Evolutionary conservation across 108 stramenopile genomes (phyloP), one percentile per base, ranked within the genome.

Genomic region (Parmales sp.): DNA sequence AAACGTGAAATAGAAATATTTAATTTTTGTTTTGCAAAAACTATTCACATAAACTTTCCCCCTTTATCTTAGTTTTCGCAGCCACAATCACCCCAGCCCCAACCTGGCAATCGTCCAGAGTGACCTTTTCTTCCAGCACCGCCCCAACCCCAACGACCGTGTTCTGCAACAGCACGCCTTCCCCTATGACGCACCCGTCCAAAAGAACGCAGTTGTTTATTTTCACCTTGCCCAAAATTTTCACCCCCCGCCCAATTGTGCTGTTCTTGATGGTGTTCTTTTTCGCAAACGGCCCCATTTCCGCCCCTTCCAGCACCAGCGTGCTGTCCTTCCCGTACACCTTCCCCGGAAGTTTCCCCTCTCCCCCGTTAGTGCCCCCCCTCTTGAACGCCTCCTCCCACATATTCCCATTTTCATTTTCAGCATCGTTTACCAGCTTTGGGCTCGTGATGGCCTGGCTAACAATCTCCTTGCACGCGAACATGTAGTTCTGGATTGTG

Each of bases 171-270:
- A 82, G 72, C n/a, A 74, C 71, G 54, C 85, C 83, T 18, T 86
- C 81, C 11, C 86, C 88, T 68, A 91, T 83, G 39, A 38, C 68
- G 6, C 81, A 88, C 54, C 79, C 72, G 70, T 89, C 90, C 83
- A 89, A 82, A 7, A 91, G 70, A 29, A 91, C 74, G 39, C 88
- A 88, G 72, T 89, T 89, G 81, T 91, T 91, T 39, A 91, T 63
- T 29, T 85, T 80, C 45, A 83, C 83, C 38, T 79, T 79, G 74
- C 64, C 75, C 0, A 86, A 86, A 18, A 91, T 43, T 31, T 74
- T 70, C 13, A 81, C 82, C 22, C 69, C 63, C 37, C 26, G 68
- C 1, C 90, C 90, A 37, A 91, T 77, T 9, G 85, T 85, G 49
- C 80, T 79, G 26, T 82, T 79, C 63, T 89, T 86, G 66, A 84